Base-by-base conservation (phyloP, 805 yeast genomes). In the Pichia nakasei region DNA sequence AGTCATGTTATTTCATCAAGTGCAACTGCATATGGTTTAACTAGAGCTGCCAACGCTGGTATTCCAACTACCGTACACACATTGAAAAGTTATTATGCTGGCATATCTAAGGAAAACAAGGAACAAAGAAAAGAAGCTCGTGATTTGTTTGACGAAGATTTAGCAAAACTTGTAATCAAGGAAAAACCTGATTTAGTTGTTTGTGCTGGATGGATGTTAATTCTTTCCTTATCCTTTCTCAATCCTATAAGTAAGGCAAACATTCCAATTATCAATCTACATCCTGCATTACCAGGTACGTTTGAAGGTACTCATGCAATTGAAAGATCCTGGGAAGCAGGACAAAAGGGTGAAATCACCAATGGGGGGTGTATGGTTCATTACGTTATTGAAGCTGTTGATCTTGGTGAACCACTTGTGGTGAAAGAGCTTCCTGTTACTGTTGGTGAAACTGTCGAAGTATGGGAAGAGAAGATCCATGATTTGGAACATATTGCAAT, bases 191-290 rank as follows among this genome's bases (percentile, higher is more conserved):
- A 85, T 52, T 70, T 93, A 50, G 80, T 93, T 35, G 97, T 93
- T 6, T 93, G 98, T 66, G 98, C 98, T 5, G 98, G 98, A 2
- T 93, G 98, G 98, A 82, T 93, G 89, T 73, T 93, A 42, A 93
- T 93, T 46, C 70, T 93, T 47, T 84, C 96, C 1, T 80, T 86
- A 4, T 70, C 76, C 19, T 88, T 87, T 52, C 69, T 93, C 48
- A 65, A 68, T 34, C 88, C 89, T 3, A 63, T 89, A 29, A 76
- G 69, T 41, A 60, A 72, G 3, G 76, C 72, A 3, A 67, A 72
- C 2, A 73, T 88, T 24, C 85, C 89, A 32, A 89, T 93, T 50
- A 88, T 93, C 56, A 93, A 93, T 58, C 68, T 93, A 48, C 98
- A 93, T 61, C 98, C 98, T 5, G 97, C 98, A 0, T 75, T 93